Evolutionary conservation across 2,329 filamentous ascomycete genomes (phyloP), one percentile per base, ranked within the genome.

Genomic region (Pseudomassariella vexata): DNA sequence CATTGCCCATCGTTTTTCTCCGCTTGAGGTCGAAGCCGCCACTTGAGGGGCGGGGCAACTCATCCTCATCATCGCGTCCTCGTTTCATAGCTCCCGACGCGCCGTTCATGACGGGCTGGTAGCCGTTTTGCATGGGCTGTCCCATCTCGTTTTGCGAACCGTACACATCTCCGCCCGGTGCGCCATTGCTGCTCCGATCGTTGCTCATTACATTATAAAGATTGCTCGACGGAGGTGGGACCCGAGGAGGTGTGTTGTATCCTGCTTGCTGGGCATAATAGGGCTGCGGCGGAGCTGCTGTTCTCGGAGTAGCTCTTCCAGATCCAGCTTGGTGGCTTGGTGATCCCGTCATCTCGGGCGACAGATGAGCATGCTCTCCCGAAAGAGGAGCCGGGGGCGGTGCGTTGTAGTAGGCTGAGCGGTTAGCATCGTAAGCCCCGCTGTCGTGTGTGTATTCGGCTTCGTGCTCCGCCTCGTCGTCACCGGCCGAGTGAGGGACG

Each of bases 141-240:
- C 60, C 56, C 57, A 80, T 66, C 46, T 84, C 80, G 5, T 72
- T 63, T 16, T 83, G 70, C 11, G 78, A 70, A 20, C 76, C 73
- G 53, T 94, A 94, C 6, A 80, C 74, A 44, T 94, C 85, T 30
- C 72, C 72, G 14, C 71, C 62, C 9, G 76, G 60, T 19, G 68
- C 71, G n/a, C 82, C 82, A 45, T 85, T 86, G 12, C 73, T 65
- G 9, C 76, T 59, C 17, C 85, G 76, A 38, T 86, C 83, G 53
- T 85, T 87, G 55, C 82, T 89, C 65, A 94, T 88, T 41, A 94
- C 82, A 57, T 80, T 94, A 69, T 94, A 94, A 30, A 95, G 66
- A 53, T 79, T 94, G 66, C 85, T 89, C 1, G 85, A 80, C 4
- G 82, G 73, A 38, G 79, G 69, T 25, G 66, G 64, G 36, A 74